Evolutionary conservation across 139 green algal species (phyloP), one percentile per base, ranked within the genome.

Genomic region (Coelastrella sp.): DNA sequence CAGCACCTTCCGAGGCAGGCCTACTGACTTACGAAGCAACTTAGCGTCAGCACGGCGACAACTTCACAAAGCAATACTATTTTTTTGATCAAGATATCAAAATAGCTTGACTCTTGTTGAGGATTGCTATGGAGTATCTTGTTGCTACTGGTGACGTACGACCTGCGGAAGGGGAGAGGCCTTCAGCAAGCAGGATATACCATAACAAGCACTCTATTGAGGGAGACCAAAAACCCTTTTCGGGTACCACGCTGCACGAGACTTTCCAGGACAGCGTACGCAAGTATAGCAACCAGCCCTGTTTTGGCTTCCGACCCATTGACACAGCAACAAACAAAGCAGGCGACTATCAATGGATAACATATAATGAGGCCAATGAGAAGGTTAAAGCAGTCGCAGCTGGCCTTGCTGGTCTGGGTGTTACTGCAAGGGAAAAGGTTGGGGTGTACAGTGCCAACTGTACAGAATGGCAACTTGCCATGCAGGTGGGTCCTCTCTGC

Each of bases 381-480:
- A 45, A 89, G 15, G 91, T 93, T n/a, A 40, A 30, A 7, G n/a
- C 71, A 2, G 35, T 92, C 0, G 88, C 87, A 1, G 90, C 90
- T 15, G 89, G 71, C 2, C 81, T 93, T 35, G 41, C 35, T 3
- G 75, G 53, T 27, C 59, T 89, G 6, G 89, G 86, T n/a, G 35
- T 88, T 3, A 50, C 67, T 21, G 60, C 88, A 1, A 66, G 73
- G 1, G 15, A 85, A 23, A 81, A 75, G 4, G 79, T 93, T 30
- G 94, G 94, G 34, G 81, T 98, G 0, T 97, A 95, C 72, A 93
- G 94, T 27, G 83, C 88, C 80, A 99, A 99, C 91, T 94, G 88
- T 73, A 90, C 92, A 0, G 93, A 98, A 81, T 99, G 96, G 96
- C 98, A 98, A 95, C 88, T 96, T 7, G 87, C 94, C 2, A 97